A percentile compares a stretch with the other conserved stretches of the same genome.
Evolutionary conservation across 2,329 filamentous ascomycete genomes (phyloP).

Genomic region (Aaosphaeria pasadenensis): DNA sequence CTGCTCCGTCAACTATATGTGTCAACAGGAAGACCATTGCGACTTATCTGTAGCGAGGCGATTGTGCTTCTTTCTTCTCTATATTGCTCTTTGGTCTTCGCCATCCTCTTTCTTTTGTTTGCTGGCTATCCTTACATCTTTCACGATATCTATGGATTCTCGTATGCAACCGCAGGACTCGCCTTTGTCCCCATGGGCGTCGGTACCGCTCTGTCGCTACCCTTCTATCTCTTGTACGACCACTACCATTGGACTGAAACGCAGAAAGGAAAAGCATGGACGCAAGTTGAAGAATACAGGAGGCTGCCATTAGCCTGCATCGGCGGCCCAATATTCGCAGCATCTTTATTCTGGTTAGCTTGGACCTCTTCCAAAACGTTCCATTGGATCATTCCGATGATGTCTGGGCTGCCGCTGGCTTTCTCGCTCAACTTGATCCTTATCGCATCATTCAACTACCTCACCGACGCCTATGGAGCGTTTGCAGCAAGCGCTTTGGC

Average conservation of each 20-base stretch:
- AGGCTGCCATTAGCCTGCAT: slow-evolving; percentile 50
- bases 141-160: slow-evolving; percentile 28
- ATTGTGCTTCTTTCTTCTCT: slow-evolving; percentile 62
- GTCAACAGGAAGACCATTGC: too few relatives aligned
- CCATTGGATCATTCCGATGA: slow-evolving; percentile 49
- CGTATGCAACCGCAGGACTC: slow-evolving; percentile 28
- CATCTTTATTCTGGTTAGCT: slow-evolving; percentile 52
- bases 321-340: slow-evolving; percentile 50
- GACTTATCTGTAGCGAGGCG: slow-evolving; percentile 45
- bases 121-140: slow-evolving; percentile 35
- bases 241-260: slow-evolving; percentile 26
- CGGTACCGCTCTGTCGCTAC: slow-evolving; percentile 52
- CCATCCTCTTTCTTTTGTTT: slow-evolving; percentile 35
- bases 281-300: slow-evolving; percentile 33
- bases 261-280: slow-evolving; percentile 28
- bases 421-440: slow-evolving; percentile 36
- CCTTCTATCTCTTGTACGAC: slow-evolving; percentile 28
- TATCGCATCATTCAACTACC: slow-evolving; percentile 32
- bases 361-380: slow-evolving; percentile 41
- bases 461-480: slow-evolving; percentile 36
- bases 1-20: too few relatives aligned
- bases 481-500: slow-evolving; percentile 36
- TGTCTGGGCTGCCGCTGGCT: slow-evolving; percentile 36
- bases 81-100: slow-evolving; percentile 34
- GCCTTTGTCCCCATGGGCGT: slow-evolving; percentile 35